Evolutionary conservation across 495 filamentous ascomycete species (phyloP).

Genomic region (Podospora pseudocomata): DNA sequence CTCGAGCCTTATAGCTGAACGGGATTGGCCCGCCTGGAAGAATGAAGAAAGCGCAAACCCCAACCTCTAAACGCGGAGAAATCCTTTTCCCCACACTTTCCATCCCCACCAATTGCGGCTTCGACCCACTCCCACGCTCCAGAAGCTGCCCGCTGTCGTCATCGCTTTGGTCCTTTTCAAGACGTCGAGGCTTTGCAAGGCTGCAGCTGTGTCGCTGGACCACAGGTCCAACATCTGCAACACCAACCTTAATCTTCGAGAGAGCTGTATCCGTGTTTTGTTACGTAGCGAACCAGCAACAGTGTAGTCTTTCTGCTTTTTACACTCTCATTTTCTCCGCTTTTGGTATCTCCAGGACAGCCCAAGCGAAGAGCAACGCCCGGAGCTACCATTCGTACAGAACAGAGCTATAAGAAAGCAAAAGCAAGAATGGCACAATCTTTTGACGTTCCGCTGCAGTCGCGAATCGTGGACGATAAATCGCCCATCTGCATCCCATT

Average conservation of each 20-base stretch:
- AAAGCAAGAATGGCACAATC: slow-evolving; percentile 12
- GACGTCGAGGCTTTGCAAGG: neutral
- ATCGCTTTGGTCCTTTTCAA: slow-evolving; percentile 13
- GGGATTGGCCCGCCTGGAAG: neutral
- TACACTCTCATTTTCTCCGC: neutral
- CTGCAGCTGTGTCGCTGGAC: neutral
- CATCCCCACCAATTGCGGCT: neutral
- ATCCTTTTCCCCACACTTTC: slow-evolving; percentile 6
- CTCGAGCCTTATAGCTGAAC: neutral
- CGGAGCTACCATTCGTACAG: neutral
- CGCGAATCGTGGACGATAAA: slow-evolving; percentile 70
- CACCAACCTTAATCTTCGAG: neutral
- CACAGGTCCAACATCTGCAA: neutral
- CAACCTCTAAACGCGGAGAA: slow-evolving; percentile 6
- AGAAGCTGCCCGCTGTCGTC: slow-evolving; percentile 18
- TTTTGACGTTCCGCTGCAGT: slow-evolving; percentile 27
- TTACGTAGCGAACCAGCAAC: neutral
- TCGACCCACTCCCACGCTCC: neutral
- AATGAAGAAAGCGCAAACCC: neutral
- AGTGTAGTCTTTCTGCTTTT: neutral
- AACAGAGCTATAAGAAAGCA: neutral
- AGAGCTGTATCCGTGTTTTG: neutral
- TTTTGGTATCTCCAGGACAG: neutral
- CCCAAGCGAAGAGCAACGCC: neutral
- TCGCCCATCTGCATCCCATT: slow-evolving; percentile 84